Conservation (phyloP, 805 yeast species). For the Myxozyma lipomycoides region DNA sequence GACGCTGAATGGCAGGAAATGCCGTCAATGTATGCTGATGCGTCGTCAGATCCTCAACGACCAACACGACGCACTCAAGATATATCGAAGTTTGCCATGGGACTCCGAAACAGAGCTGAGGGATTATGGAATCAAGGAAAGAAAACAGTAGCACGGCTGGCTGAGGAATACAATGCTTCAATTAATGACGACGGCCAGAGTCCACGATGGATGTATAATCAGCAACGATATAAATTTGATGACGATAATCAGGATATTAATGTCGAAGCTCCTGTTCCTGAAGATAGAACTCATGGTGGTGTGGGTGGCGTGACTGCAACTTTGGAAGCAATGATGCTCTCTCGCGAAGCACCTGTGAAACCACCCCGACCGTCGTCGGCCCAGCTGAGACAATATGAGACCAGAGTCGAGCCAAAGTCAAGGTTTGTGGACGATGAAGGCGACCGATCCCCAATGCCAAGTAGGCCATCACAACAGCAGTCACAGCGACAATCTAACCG, state of each 20-base stretch:
- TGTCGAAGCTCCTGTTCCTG: slow-evolving; percentile 16
- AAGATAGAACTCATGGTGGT: background rate
- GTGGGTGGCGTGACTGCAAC: slow-evolving; percentile 5
- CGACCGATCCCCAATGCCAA: background rate
- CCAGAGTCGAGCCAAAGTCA: background rate
- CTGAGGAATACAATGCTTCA: slow-evolving; percentile 46
- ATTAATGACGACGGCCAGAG: slow-evolving; percentile 7
- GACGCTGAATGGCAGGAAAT: slow-evolving; percentile 13
- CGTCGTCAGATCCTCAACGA: too few species aligned
- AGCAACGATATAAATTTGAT: slow-evolving; percentile 11
- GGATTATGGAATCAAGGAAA: slow-evolving; percentile 55
- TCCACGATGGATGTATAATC: slow-evolving; percentile 27
- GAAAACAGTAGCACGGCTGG: slow-evolving; percentile 57
- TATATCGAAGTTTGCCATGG: slow-evolving; percentile 34
- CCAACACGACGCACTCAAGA: too few species aligned
- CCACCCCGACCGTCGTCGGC: background rate
- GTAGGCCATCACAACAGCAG: background rate
- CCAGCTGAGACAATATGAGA: background rate
- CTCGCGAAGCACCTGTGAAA: slow-evolving; percentile 8
- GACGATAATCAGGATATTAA: slow-evolving; percentile 11
- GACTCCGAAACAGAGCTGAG: slow-evolving; percentile 57
- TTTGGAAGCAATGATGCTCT: slow-evolving; percentile 19
- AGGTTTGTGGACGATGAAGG: slow-evolving; percentile 16
- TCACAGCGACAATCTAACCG: background rate
- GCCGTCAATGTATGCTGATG: slow-evolving; percentile 5